Evolutionary conservation across 306 rosid genomes (phyloP), one percentile per base, ranked within the genome.

Genomic region (Lotus japonicus): DNA sequence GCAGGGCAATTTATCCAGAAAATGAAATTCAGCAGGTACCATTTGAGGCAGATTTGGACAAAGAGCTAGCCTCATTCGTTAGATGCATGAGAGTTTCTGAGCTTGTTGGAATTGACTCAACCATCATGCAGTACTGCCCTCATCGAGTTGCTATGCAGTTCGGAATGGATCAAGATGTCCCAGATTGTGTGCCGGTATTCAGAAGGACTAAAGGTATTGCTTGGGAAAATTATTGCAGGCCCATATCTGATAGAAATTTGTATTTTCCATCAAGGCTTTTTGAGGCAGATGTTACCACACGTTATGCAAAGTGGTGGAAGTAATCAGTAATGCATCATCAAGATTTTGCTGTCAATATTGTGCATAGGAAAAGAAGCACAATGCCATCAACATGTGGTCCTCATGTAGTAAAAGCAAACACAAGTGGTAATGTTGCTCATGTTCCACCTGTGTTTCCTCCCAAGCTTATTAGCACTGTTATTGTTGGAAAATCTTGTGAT

Each of bases 131-230:
- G 38, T 87, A 87, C 62, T 72, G 78, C 9, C 90, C 90, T 3
- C 86, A 84, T 55, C 57, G 86, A 63, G 85, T 87, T 17, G 76
- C 88, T 2, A 66, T 80, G 88, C 89, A 84, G 68, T 84, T 87
- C 60, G 88, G 94, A 35, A 60, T 82, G 71, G 91, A 88, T 75
- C 91, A 85, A 73, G 91, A 80, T 55, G 28, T 86, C 52, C 91
- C 86, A 0, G 60, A 64, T 36, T 16, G 3, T 23, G 65, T 39
- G 50, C 15, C 68, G 43, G 26, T n/a, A 11, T 7, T 9, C 8
- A 44, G 56, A 14, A 17, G 43, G 15, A 62, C 23, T 51, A 38
- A 14, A 17, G 71, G 28, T 28, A 17, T 49, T 53, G 83, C 83
- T 26, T 83, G 87, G 88, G 43, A 18, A 39, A 53, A 69, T 44